Evolutionary conservation across 2,329 filamentous ascomycete genomes (phyloP).

Genomic region (Trichoderma atroviride): DNA sequence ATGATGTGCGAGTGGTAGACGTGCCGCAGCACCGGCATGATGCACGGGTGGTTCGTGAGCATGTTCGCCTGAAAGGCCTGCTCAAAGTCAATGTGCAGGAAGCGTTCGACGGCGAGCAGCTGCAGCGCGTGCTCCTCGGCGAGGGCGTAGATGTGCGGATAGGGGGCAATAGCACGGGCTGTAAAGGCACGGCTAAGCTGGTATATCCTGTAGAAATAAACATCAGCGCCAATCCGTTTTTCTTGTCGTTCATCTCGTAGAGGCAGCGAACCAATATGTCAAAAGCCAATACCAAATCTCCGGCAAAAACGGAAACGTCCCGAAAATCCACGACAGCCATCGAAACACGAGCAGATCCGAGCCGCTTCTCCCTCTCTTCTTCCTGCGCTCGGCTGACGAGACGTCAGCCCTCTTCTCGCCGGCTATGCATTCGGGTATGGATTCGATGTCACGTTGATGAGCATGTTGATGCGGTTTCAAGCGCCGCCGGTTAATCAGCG

Average conservation of each 20-base stretch:
- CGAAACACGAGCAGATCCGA: background rate
- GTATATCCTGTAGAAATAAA: background rate
- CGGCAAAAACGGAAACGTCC: slow-evolving; percentile 13
- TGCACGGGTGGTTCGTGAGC: background rate
- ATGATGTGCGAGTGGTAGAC: slow-evolving; percentile 17
- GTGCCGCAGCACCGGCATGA: background rate
- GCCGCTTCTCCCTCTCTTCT: background rate
- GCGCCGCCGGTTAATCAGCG: background rate
- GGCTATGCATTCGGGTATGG: slow-evolving; percentile 4
- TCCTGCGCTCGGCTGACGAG: background rate
- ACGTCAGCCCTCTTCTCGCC: slow-evolving; percentile 11
- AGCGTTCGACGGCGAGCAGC: background rate
- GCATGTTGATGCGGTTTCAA: background rate
- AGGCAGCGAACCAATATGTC: slow-evolving; percentile 8
- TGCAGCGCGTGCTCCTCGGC: slow-evolving; percentile 10
- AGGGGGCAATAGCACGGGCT: background rate
- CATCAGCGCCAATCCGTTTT: background rate
- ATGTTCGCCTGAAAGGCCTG: slow-evolving; percentile 1
- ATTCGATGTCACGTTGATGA: slow-evolving; percentile 11
- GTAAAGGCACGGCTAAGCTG: slow-evolving; percentile 13
- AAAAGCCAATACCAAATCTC: slow-evolving; percentile 20
- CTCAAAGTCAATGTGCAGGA: slow-evolving; percentile 9
- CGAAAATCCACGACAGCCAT: slow-evolving; percentile 11
- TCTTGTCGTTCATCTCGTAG: background rate
- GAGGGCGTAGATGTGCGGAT: slow-evolving; percentile 10